Evolutionary conservation across 148 eudicot genomes (phyloP), one percentile per base, ranked within the genome.

Genomic region (Talinum fruticosum): DNA sequence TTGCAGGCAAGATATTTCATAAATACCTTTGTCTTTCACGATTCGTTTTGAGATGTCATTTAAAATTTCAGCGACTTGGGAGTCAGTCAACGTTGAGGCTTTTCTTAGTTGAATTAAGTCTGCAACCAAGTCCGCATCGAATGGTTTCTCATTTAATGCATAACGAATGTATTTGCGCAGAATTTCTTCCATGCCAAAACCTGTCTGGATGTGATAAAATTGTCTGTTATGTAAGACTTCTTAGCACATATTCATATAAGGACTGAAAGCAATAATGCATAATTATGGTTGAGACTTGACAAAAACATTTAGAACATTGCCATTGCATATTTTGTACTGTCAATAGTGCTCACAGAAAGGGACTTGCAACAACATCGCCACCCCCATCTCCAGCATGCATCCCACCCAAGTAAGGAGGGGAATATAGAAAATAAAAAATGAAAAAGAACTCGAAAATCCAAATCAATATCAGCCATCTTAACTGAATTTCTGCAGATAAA

Each of bases 91-190:
- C 75, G 61, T 35, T 49, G 97, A 86, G 30, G 91, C 87, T 90
- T 93, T 89, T 76, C 97, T 85, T 3, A 96, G 92, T 62, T 90
- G 88, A 81, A 93, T 93, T 75, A 96, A 80, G 77, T 91, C 87
- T 36, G 84, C 86, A 85, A 93, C 90, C 66, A 86, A 66, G 54
- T 90, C 89, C 44, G 88, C 89, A 75, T 87, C 89, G 78, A 96
- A 96, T 70, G 97, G 97, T 80, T 96, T 93, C 82, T 96, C 99
- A 79, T 93, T 96, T 82, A 96, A 79, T 41, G 85, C 84, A 82
- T 90, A 93, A n/a, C 99, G 94, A 65, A 93, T 87, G 77, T 96
- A 96, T 79, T 96, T 96, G 21, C 99, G 90, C 75, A 96, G 80
- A 79, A 96, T 84, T 62, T 93, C 97, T 74, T 86, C 91, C 86